Evolutionary conservation across 129 eudicot species (phyloP), one percentile per base, ranked within the genome.

Genomic region (Erigeron canadensis): DNA sequence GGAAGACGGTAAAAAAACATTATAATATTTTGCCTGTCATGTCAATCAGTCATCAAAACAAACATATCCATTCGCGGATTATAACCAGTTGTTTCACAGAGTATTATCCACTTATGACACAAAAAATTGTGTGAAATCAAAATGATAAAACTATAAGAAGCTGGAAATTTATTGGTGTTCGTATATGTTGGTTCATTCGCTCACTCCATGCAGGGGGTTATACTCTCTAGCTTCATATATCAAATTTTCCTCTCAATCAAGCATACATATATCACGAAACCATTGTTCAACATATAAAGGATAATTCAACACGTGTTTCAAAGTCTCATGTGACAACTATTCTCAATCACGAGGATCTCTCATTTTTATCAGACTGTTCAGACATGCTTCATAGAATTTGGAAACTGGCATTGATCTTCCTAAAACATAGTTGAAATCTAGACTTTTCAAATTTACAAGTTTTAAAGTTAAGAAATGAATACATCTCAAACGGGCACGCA

Each of bases 161-260:
- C 58, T 16, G 18, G 4, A 2, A 5, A 16, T 53, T 16, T 6
- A 45, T 28, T 28, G 34, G 3, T 1, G 34, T 1, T 5, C 22
- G 44, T 15, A 9, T 48, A 73, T 28, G 37, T 38, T 59, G 45
- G 28, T 15, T 45, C 60, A 60, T 47, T 15, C 69, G 47, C 44
- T 46, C 50, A 39, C 22, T n/a, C 79, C 19, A 42, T 16, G 6
- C 53, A 12, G 34, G 9, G 39, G 23, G 43, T 39, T 46, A 23
- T 55, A 42, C 23, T 21, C 18, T 40, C 7, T 23, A 17, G 39
- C 12, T 66, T 39, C 23, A 18, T 28, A 56, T 17, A 21, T 11
- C 40, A 5, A 5, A 73, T 15, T 73, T 19, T 6, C 62, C 17
- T 75, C 64, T 53, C 51, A n/a, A n/a, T 54, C 46, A 21, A 34